Evolutionary conservation across 257 asterid species (phyloP), one percentile per base, ranked within the genome.

Genomic region (Nicotiana benthamiana): DNA sequence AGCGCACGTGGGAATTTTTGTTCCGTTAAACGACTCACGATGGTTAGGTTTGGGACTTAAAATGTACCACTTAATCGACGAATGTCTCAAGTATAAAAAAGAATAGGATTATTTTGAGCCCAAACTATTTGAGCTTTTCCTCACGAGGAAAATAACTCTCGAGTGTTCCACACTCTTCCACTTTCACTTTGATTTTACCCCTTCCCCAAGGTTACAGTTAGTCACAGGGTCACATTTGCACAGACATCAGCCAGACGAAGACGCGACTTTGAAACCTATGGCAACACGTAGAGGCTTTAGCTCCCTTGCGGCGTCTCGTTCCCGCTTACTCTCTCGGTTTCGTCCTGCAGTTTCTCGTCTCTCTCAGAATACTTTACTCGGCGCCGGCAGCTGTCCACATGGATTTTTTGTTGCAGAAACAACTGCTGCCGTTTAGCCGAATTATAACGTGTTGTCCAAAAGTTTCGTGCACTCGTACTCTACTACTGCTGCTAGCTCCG

Each of bases 381-480:
- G 79, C 62, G 53, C 80, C 48, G 62, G 80, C n/a, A 40, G 80
- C 9, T 30, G 57, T 24, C 59, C 81, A 34, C 28, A 57, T 76
- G 66, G 57, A 9, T 80, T 82, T 81, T 26, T 84, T 46, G 75
- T 54, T 80, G 66, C 61, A n/a, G 81, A 20, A 48, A 80, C 62
- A 18, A 66, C 76, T 10, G 80, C 80, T 8, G 67, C 51, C n/a
- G 32, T 56, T 85, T 18, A 57, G 84, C 63, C 65, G 86, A 86
- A 78, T 74, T 84, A 82, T 75, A 46, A 77, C 51, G 74, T 63
- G 2, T 72, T 57, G 24, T 16, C 74, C 32, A 56, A 53, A 52
- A 63, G 16, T 78, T 53, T 79, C 34, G 22, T 82, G 51, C 93
- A 95, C 81, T 78, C 87, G 63, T 91, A 87, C 88, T 89, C 97